Conservation (phyloP, 2,329 filamentous ascomycete genomes). For the Dendrostoma leiphaemia region DNA sequence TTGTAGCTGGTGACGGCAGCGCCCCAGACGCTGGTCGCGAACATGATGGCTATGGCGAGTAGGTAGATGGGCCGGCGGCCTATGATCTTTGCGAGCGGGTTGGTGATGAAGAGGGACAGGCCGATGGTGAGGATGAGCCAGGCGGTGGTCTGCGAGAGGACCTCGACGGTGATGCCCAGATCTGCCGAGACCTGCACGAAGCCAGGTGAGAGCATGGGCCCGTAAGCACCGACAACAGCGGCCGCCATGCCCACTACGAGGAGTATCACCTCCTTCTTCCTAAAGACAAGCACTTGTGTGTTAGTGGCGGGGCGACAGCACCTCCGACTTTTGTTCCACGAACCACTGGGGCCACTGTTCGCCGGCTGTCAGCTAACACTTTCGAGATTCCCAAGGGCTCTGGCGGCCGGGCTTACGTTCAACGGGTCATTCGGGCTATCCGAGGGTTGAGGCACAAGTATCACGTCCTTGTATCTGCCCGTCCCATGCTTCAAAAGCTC, state of each 20-base stretch:
- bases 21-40: constrained; percentile 47
- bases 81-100: constrained; percentile 49
- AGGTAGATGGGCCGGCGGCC: constrained; percentile 51
- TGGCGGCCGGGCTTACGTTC: constrained; percentile 26
- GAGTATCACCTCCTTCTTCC: constrained; percentile 42
- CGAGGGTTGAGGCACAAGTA: constrained; percentile 43
- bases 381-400: constrained; percentile 25
- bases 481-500: constrained; percentile 38
- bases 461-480: constrained; percentile 26
- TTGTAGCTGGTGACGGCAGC: constrained; percentile 39
- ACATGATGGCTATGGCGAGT: constrained; percentile 43
- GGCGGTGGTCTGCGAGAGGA: constrained; percentile 42
- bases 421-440: constrained; percentile 48
- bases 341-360: constrained; percentile 38
- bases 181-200: constrained; percentile 44
- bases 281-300: background rate
- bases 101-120: constrained; percentile 46
- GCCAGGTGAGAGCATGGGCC: constrained; percentile 49
- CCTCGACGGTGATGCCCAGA: constrained; percentile 41
- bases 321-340: background rate
- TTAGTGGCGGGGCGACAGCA: background rate
- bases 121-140: constrained; percentile 49
- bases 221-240: constrained; percentile 48
- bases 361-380: constrained; percentile 18
- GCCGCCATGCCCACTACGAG: constrained; percentile 44